Base-by-base conservation (phyloP, 1,139 yeast genomes). In the Blastobotrys serpentis region DNA sequence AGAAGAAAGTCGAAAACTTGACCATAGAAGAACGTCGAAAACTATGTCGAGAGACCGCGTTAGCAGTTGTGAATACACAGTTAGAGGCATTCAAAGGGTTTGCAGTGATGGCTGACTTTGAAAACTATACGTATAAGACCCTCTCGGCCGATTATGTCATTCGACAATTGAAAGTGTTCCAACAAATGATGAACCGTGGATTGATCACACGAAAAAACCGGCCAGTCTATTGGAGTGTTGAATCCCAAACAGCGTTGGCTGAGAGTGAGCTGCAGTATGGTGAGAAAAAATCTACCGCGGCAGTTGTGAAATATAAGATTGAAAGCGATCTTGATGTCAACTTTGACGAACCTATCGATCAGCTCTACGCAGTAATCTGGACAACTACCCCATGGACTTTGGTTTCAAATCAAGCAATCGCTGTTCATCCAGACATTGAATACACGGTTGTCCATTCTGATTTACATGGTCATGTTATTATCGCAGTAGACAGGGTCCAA, bases 331-430 rank as follows among this genome's bases (percentile, higher is more conserved):
- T 30, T 47, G 16, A 40, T 5, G 43, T 46, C 6, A 17, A 29
- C 18, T 17, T 42, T 13, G 43, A 69, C 1, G 47, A 42, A 1
- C 49, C 45, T 1, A 48, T 67, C 1, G 26, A 42, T 8, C 53
- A 52, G 13, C 43, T 61, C 2, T 52, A 54, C 16, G 59, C 65
- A 7, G 63, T 67, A 2, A 87, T 92, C 49, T 92, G 99, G 99
- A 92, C 99, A 0, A 89, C 97, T 1, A 92, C 98, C 1, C 98
- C 98, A 0, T 92, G 99, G 99, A 94, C 99, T 0, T 72, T 94
- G 32, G 86, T 88, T 2, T 84, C 96, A 0, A 92, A 94, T 62
- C 75, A 77, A 54, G 98, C 98, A 0, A 80, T 92, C 45, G 85
- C 95, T 44, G 75, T 86, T 38, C 81, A 87, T 60, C 67, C 78